Percentiles rank a stretch among this genome's conserved stretches.
phyloP scores from a whole-genome alignment of 495 filamentous ascomycete genomes.

The Penicillium riverlandense region DNA sequence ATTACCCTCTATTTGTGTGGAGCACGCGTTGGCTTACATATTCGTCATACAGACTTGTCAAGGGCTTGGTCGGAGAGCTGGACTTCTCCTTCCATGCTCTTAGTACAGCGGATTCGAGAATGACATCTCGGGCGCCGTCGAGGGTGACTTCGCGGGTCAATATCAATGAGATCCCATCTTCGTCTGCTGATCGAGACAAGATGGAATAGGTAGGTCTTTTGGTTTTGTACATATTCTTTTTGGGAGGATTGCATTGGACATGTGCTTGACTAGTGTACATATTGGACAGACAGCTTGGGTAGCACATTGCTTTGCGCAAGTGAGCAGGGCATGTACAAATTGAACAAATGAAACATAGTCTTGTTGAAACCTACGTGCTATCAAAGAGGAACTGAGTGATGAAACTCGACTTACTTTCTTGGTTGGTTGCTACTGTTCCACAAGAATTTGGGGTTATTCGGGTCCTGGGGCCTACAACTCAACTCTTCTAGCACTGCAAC shows the following conservation, averaged over 20 bases:
- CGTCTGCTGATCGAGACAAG: not conserved
- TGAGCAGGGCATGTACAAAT: no score
- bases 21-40: not conserved
- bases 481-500: no score
- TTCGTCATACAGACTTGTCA: constrained; percentile 44
- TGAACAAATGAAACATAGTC: no score
- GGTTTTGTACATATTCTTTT: not conserved
- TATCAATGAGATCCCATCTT: not conserved
- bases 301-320: no score
- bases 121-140: constrained; percentile 17
- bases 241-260: not conserved
- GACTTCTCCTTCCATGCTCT: constrained; percentile 69
- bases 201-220: not conserved
- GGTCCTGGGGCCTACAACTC: no score
- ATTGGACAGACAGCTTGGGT: no score
- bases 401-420: no score
- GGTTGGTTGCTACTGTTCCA: no score
- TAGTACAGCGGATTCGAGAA: constrained; percentile 24
- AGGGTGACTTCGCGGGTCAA: not conserved
- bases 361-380: no score
- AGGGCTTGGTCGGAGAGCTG: constrained; percentile 67
- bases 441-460: no score
- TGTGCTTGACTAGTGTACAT: no score
- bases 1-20: not conserved
- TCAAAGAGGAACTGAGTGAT: no score